Base-by-base conservation (phyloP, 306 rosid species). In the Aeschynomene evenia region DNA sequence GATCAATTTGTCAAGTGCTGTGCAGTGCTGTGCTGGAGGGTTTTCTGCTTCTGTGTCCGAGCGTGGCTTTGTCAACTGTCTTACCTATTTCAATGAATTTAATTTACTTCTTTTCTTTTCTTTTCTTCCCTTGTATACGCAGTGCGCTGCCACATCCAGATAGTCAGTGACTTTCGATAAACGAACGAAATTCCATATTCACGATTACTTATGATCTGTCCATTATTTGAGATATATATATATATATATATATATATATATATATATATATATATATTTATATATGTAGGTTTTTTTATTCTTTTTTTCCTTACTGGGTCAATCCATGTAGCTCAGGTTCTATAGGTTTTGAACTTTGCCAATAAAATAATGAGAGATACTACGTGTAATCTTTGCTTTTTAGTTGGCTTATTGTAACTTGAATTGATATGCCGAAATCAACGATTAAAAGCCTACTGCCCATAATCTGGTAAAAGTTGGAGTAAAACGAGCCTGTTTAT, bases 1-100 rank as follows among this genome's bases (percentile, higher is more conserved):
- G 16, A 57, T 51, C 73, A 63, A 55, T 63, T 45, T 68, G 36
- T 56, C 50, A 40, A 50, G 68, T 21, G 36, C 29, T 28, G 31
- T 28, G n/a, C n/a, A n/a, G n/a, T n/a, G n/a, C n/a, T 74, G 58
- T 42, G 55, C 72, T 31, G 79, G 79, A 73, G 77, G 82, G 39
- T 67, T 56, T 73, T 72, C 78, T 58, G 67, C 72, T 69, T 77
- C 72, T 68, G 66, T 71, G 57, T 48, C 33, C 12, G 39, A 58
- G 54, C 72, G 22, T 21, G 43, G 52, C 62, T 59, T 75, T 72
- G 67, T 63, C 77, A 23, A 73, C 63, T 31, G 22, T 46, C 63
- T 53, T 57, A 56, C 58, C 2, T 45, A 62, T 68, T 68, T 24
- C 63, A 43, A 51, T 69, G 59, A 64, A 69, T 39, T 56, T 69